Evolutionary conservation across 108 stramenopile genomes (phyloP), one percentile per base, ranked within the genome.

Genomic region (Cylindrotheca fusiformis): DNA sequence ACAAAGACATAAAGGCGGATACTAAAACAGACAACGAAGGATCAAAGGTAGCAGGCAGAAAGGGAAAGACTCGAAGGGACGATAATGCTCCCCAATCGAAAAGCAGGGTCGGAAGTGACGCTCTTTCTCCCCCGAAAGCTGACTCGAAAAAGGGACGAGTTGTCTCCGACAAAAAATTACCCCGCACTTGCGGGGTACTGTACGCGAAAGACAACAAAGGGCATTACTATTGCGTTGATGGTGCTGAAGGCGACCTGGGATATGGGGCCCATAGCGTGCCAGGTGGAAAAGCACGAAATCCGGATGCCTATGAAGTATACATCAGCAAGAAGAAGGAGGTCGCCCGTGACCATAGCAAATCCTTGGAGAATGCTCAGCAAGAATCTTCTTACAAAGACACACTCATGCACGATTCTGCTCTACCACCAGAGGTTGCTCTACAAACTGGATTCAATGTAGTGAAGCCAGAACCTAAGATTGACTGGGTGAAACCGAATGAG

Each of bases 201-300:
- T 94, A 82, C 60, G 52, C 55, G 24, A 74, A 77, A n/a, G 89
- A 91, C 48, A 75, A 72, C 41, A 76, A 78, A 53, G 89, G 89
- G 23, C 74, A 78, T 49, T 85, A 74, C 60, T 45, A 74, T 31
- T 88, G 74, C 64, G 79, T 59, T 0, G 93, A 94, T 77, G 78
- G 75, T 50, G 85, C 85, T 60, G 89, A 94, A 19, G 82, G 85
- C 12, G 93, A 94, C 54, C 67, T 85, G 22, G 93, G 93, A 18
- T 94, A 87, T 64, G 89, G 93, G 19, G 76, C 79, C 10, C 89
- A 94, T 55, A 74, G 75, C 63, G 89, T 94, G 25, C 93, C 89
- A 49, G 93, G 93, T 54, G 93, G 89, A 26, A 74, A 72, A 62
- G 52, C 83, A 3, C 65, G 77, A 27, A 94, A 94, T 58, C 71